Base-by-base conservation (phyloP, 2,329 filamentous ascomycete species). In the Chaetomium olivaceum region DNA sequence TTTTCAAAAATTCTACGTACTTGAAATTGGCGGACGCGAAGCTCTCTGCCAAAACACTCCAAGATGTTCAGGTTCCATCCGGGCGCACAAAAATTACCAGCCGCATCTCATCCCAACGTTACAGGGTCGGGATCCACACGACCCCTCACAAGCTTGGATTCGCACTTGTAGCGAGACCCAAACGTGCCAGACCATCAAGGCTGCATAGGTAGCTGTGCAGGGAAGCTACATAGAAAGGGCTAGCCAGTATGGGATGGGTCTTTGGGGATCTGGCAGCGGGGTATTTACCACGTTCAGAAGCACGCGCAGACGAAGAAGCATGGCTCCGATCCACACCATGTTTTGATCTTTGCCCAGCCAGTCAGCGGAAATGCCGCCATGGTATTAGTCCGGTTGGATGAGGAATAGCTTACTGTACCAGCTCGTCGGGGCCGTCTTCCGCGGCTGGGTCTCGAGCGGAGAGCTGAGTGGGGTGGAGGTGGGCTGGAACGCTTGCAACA, bases 201-300 rank as follows among this genome's bases (percentile, higher is more conserved):
- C 7, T 23, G n/a, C 46, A 21, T 48, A 9, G n/a, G 6, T 36
- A 36, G 33, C 46, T 52, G 21, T 25, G 25, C 12, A 43, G 50
- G 50, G 50, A 52, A 14, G 23, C 50, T 27, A 36, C 33, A 12
- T 36, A 4, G 21, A 52, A 27, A 4, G 25, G 25, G 51, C 51
- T 54, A 31, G 51, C 27, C 27, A 31, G 27, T 16, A 27, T n/a
- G 51, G 51, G 51, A 27, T n/a, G 51, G 51, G 51, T 31, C 51
- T 29, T 31, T 11, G 27, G n/a, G 51, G 51, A 33, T 33, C 27
- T n/a, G 14, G 16, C 29, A 33, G 14, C 21, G 9, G 6, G 29
- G n/a, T 3, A 29, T 61, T 46, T n/a, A n/a, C 54, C 54, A 25
- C 54, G 54, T 57, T 57, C 14, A 57, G 33, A 57, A 39, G 12